A percentile compares a stretch with the other conserved stretches of the same genome.
phyloP scores from a whole-genome alignment of 129 eudicot species.

The carrot (Daucus carota) region DH1_v3.0 NC_030382.2:23132501-23133000 shows the following conservation, averaged over 20 bases:
- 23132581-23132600: not conserved
- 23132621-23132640: constrained; percentile 50
- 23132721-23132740: constrained; percentile 79
- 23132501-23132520: constrained; percentile 28
- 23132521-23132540: constrained; percentile 15
- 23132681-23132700: constrained; percentile 66
- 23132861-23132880: not conserved
- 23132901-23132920: constrained; percentile 3
- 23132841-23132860: constrained; percentile 46
- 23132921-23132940: constrained; percentile 86
- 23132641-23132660: constrained; percentile 68
- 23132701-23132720: constrained; percentile 78
- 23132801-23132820: constrained; percentile 72
- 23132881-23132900: not conserved
- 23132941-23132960: constrained; percentile 74
- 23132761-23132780: constrained; percentile 75
- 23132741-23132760: constrained; percentile 78
- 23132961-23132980: constrained; percentile 48
- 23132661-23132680: constrained; percentile 75
- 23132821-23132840: constrained; percentile 49
- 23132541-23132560: not conserved
- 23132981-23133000: constrained; percentile 67
- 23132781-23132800: constrained; percentile 72
- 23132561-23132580: not conserved
- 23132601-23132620: not conserved